Base-by-base conservation (phyloP, 2,329 filamentous ascomycete genomes). In the Beauveria varroae region DNA sequence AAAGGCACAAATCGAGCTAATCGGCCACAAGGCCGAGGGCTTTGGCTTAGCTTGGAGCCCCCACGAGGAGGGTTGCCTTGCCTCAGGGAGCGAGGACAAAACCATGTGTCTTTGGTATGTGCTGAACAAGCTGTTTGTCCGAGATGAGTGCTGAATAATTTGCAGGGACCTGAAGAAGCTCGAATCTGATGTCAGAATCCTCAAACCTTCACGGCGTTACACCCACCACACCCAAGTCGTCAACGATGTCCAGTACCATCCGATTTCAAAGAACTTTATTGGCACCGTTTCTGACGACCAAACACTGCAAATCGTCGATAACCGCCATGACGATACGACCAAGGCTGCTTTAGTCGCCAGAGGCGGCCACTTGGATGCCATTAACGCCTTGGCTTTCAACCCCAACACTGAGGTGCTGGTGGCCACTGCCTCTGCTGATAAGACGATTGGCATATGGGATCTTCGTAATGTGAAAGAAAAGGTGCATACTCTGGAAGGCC, bases 181-280 rank as follows among this genome's bases (percentile, higher is more conserved):
- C 66, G 84, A 86, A 60, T 85, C 85, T 67, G 83, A 83, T 63
- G 87, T 86, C 73, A 89, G 85, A 70, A 83, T 81, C 34, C 79
- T 98, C 57, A 85, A 85, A 68, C 87, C 92, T 14, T 79, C 82
- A 5, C 84, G 88, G 53, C 88, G 85, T 44, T 98, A 95, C 75
- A 93, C 86, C 1, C 90, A 97, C 66, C 96, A 99, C 74, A 87
- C 83, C 22, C 87, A 93, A 28, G 90, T 95, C 59, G 95, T 99
- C 71, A 99, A 99, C 73, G 95, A 99, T 70, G 93, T 99, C 37
- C 92, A 98, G 75, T 91, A 96, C 71, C 93, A 98, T 68, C 93
- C 93, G 9, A 84, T 92, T 49, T 90, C 93, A 65, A 87, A 86
- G 68, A 86, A 87, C 67, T 87, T 96, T 65, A 90, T 99, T 64